Evolutionary conservation across 352 stramenopile genomes (phyloP).

Genomic region (Pythium brachiatum): DNA sequence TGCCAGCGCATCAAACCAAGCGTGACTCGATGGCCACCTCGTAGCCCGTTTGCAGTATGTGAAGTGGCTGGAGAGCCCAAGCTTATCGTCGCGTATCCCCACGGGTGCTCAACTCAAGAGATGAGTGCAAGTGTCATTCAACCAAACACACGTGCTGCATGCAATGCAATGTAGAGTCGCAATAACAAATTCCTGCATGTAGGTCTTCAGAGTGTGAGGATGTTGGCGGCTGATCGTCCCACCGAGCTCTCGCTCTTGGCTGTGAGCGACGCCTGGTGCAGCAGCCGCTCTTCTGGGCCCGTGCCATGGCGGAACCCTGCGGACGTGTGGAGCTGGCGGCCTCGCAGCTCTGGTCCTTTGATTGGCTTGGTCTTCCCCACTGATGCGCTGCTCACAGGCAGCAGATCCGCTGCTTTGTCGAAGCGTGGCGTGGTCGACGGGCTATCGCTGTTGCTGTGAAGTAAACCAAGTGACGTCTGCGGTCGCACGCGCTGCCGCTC

Average conservation of each 20-base stretch:
- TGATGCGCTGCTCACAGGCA: neutral
- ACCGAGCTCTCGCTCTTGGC: conserved; percentile 9
- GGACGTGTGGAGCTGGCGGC: conserved; percentile 52
- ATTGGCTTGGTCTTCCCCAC: conserved; percentile 10
- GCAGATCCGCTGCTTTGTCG: neutral
- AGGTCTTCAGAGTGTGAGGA: conserved; percentile 72
- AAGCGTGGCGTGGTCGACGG: conserved; percentile 2
- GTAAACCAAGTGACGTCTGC: conserved; percentile 54
- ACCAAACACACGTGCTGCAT: no score
- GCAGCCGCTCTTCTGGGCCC: conserved; percentile 46
- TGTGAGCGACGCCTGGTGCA: conserved; percentile 30
- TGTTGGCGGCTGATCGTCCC: conserved; percentile 34
- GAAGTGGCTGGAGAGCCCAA: no score
- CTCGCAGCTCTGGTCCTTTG: conserved; percentile 8
- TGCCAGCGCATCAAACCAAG: no score
- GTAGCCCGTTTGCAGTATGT: no score
- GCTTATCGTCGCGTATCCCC: no score
- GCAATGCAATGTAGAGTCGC: no score
- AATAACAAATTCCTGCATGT: no score
- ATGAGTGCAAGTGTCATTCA: no score
- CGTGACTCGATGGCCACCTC: no score
- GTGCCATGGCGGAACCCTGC: conserved; percentile 35
- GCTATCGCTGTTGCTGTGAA: no score
- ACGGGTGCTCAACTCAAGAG: no score
- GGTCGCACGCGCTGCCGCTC: conserved; percentile 40